These are phyloP conservation scores for Stagonosporopsis rhizophila DNA, from an alignment of 2,329 filamentous ascomycete genomes.

Conservation along the genomic window DNA sequence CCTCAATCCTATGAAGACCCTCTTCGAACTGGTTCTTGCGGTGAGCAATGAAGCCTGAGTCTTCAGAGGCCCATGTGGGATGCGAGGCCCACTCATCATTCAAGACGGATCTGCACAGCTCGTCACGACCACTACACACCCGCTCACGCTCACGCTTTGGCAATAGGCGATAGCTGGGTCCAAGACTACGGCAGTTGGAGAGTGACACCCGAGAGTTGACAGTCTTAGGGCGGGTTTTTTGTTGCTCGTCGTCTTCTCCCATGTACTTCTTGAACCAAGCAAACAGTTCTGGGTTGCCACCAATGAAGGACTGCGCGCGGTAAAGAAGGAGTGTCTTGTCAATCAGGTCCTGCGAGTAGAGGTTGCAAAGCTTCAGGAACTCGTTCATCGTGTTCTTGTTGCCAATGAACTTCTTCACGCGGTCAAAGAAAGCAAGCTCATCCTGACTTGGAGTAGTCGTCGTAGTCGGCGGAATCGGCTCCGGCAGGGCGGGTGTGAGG, in stretches of 20 bases:
- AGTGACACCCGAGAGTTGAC: conserved; percentile 86
- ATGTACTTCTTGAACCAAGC: conserved; percentile 87
- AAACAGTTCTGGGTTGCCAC: conserved; percentile 87
- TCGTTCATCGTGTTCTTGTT: conserved; percentile 94
- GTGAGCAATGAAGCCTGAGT: conserved; percentile 96
- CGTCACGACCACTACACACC: conserved; percentile 90
- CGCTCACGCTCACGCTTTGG: conserved; percentile 91
- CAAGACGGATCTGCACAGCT: conserved; percentile 89
- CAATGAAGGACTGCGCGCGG: conserved; percentile 85
- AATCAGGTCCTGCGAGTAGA: conserved; percentile 92
- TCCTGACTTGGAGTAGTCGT: conserved; percentile 78
- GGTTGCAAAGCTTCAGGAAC: conserved; percentile 95
- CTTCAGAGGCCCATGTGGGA: conserved; percentile 97
- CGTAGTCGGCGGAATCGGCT: conserved; percentile 80
- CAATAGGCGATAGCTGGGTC: conserved; percentile 91
- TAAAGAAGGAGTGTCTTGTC: conserved; percentile 82
- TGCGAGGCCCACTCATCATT: conserved; percentile 99
- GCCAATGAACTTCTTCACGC: conserved; percentile 93
- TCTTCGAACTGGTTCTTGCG: conserved; percentile 97
- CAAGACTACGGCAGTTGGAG: conserved; percentile 93
- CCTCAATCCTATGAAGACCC: conserved; percentile 92
- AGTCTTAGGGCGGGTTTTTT: conserved; percentile 62
- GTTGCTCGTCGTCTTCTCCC: conserved; percentile 69
- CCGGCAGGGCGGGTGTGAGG: conserved; percentile 84
- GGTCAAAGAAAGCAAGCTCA: conserved; percentile 92